phyloP scores from a whole-genome alignment of 306 rosid species.

The Dryas alaskensis region DNA sequence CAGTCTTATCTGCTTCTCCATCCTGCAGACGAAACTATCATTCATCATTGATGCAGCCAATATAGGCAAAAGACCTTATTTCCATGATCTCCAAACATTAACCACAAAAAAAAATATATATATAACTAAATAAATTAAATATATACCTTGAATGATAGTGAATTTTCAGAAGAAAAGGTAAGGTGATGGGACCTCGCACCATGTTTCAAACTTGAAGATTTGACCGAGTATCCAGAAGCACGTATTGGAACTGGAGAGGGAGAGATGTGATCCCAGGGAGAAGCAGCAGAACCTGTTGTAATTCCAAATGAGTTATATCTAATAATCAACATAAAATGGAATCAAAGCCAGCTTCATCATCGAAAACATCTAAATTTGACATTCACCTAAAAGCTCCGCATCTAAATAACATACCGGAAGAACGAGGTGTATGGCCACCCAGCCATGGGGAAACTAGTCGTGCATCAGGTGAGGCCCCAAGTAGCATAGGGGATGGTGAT shows the following conservation, averaged over 20 bases:
- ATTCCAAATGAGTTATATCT: slow-evolving; percentile 22
- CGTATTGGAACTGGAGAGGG: slow-evolving; percentile 94
- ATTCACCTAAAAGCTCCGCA: not conserved
- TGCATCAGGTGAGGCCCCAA: slow-evolving; percentile 96
- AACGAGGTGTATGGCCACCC: slow-evolving; percentile 72
- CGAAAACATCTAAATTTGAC: slow-evolving; percentile 1
- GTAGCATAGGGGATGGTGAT: slow-evolving; percentile 84
- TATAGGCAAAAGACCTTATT: not conserved
- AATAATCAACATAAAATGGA: slow-evolving; percentile 15
- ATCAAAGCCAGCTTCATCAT: slow-evolving; percentile 22
- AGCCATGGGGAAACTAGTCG: slow-evolving; percentile 94
- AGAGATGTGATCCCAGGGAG: slow-evolving; percentile 93
- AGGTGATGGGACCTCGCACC: slow-evolving; percentile 66
- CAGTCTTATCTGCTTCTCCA: slow-evolving; percentile 45
- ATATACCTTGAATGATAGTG: slow-evolving; percentile 25
- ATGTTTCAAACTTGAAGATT: slow-evolving; percentile 55
- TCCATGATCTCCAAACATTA: slow-evolving; percentile 1
- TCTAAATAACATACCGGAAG: slow-evolving; percentile 52
- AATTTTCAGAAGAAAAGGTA: slow-evolving; percentile 46
- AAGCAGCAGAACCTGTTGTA: slow-evolving; percentile 56
- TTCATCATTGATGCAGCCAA: slow-evolving; percentile 10
- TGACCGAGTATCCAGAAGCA: slow-evolving; percentile 77
- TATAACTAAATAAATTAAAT: not conserved
- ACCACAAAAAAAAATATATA: not conserved
- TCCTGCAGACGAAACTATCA: slow-evolving; percentile 40